Evolutionary conservation across 2,329 filamentous ascomycete species (phyloP), one percentile per base, ranked within the genome.

Genomic region (Volutella citrinella): DNA sequence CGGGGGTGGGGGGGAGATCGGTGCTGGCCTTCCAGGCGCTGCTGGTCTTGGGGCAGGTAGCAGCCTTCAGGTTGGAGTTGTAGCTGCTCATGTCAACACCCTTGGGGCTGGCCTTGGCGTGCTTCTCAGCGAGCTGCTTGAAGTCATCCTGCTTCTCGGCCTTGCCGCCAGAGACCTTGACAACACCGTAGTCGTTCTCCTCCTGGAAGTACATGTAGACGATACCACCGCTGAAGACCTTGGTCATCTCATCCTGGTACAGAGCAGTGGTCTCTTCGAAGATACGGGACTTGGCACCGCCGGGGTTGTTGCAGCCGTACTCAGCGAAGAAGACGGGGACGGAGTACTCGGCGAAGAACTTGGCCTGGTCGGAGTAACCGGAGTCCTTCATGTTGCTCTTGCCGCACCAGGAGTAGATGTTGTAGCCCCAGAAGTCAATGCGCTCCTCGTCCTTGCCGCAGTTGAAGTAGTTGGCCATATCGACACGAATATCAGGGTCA

Each of bases 341-440:
- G 9, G 87, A 87, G 75, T 93, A 98, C 60, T 83, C 79, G 40
- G 72, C 63, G 71, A 96, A 98, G 68, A 96, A 91, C 48, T 87
- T 65, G 51, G 89, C 89, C 61, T 91, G 85, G 36, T 80, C 74
- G 46, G 83, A 73, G 68, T 90, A 98, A 34, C 88, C 87, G 5
- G 93, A 96, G 40, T 73, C 59, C 21, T 72, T 57, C 69, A 84
- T 93, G 54, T 72, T 79, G 57, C 87, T 95, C 51, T 90, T 64
- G 51, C 91, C 93, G 63, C 93, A 98, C 93, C 93, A 98, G 33
- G 90, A 95, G 77, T 98, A 98, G 69, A 97, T 95, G 76, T 98
- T 98, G 83, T 97, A 97, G 40, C 93, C 93, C 87, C 90, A 98
- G 74, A 94, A 97, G 67, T 98, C 93, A 48, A 97, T 95, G 42